These are phyloP conservation scores for Metarhizium album DNA, from an alignment of 2,329 filamentous ascomycete species.

Conservation along the genomic window DNA sequence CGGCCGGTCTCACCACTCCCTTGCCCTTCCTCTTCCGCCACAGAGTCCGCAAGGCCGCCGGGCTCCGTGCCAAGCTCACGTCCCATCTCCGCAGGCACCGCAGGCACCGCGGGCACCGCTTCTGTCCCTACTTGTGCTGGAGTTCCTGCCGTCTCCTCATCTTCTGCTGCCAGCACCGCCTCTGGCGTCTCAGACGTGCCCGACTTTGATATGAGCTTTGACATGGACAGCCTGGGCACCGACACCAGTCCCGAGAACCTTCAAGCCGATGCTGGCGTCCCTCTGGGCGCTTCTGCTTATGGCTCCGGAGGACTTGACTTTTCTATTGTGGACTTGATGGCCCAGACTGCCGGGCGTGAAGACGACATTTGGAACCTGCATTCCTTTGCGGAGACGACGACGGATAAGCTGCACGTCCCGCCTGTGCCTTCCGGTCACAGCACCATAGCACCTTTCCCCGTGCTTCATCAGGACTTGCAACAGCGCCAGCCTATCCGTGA, in stretches of 20 bases:
- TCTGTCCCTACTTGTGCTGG: neutral
- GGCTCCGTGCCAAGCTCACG: neutral
- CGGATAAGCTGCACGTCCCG: conserved; percentile 21
- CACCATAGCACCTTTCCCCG: conserved; percentile 8
- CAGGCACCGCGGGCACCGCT: neutral
- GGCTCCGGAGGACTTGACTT: conserved; percentile 20
- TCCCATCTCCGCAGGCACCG: neutral
- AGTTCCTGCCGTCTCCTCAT: neutral
- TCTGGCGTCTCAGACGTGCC: conserved; percentile 14
- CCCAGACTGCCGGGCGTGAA: conserved; percentile 10
- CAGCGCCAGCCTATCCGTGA: conserved; percentile 19
- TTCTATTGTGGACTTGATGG: conserved; percentile 24
- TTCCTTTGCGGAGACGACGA: conserved; percentile 8
- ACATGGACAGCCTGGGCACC: conserved; percentile 21
- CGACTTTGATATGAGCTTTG: conserved; percentile 28
- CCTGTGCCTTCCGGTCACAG: conserved; percentile 13
- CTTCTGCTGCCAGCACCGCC: conserved; percentile 3
- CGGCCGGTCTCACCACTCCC: conserved; percentile 1
- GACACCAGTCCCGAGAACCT: conserved; percentile 23
- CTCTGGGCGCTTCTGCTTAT: neutral
- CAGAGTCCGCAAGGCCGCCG: conserved; percentile 8
- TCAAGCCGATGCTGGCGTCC: conserved; percentile 3
- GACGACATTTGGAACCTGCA: conserved; percentile 17
- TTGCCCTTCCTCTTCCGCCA: too few species aligned
- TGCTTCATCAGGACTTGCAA: conserved; percentile 5